phyloP scores from a whole-genome alignment of 495 filamentous ascomycete genomes.

The Penicillium coffeae region DNA sequence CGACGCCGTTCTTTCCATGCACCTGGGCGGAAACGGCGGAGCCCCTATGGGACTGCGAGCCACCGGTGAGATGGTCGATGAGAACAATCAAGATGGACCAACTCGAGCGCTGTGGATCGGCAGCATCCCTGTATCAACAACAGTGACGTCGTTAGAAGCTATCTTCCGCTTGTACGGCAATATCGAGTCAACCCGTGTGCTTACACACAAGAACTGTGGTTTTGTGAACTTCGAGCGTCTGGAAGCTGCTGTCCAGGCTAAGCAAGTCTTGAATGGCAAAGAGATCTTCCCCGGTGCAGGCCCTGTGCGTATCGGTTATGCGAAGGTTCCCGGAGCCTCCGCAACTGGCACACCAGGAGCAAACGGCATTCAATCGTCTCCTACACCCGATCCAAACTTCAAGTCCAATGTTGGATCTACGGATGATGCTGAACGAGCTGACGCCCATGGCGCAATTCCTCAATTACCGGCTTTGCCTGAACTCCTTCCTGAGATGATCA shows the following conservation, averaged over 20 bases:
- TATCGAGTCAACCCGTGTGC: constrained; percentile 85
- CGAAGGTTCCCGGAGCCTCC: constrained; percentile 87
- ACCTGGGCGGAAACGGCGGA: constrained; percentile 60
- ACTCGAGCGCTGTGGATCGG: constrained; percentile 95
- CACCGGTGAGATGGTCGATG: constrained; percentile 50
- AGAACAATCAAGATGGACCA: constrained; percentile 79
- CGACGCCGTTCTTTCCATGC: constrained; percentile 76
- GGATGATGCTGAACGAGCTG: constrained; percentile 36
- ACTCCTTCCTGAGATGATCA: constrained; percentile 74
- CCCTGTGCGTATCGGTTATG: constrained; percentile 91
- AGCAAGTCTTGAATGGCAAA: constrained; percentile 83
- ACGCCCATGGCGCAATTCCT: constrained; percentile 48
- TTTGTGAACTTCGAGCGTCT: constrained; percentile 95
- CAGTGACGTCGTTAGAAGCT: constrained; percentile 83
- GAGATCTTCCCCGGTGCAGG: constrained; percentile 98
- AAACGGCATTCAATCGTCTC: constrained; percentile 79
- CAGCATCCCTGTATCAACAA: constrained; percentile 96
- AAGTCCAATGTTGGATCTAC: constrained; percentile 26
- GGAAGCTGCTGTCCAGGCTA: constrained; percentile 86
- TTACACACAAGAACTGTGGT: constrained; percentile 98
- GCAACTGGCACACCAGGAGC: constrained; percentile 75
- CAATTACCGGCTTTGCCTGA: constrained; percentile 69
- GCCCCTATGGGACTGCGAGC: constrained; percentile 49
- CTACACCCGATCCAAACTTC: constrained; percentile 78
- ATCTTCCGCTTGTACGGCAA: constrained; percentile 90